phyloP scores from a whole-genome alignment of 495 filamentous ascomycete species.

The Acidiella bohemica region DNA sequence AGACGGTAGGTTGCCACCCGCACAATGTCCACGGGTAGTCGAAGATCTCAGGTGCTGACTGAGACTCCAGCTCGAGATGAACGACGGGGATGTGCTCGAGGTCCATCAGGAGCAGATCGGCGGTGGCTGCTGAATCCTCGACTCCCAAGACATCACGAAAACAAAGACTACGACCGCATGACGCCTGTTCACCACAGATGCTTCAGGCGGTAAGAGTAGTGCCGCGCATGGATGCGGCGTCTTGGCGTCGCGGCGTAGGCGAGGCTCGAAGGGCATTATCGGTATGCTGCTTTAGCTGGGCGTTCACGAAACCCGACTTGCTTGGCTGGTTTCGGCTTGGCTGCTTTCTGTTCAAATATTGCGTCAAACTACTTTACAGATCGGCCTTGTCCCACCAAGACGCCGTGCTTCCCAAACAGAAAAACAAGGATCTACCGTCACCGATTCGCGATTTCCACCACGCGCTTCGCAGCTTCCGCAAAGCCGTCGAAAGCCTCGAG shows the following conservation, averaged over 20 bases:
- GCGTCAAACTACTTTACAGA: too few species aligned
- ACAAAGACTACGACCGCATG: too few species aligned
- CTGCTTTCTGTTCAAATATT: too few species aligned
- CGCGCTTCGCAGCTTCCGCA: constrained; percentile 63
- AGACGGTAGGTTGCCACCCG: constrained; percentile 65
- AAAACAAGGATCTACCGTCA: neutral
- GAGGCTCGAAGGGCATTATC: neutral
- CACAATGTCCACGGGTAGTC: neutral
- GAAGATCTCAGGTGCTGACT: constrained; percentile 12
- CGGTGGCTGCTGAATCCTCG: constrained; percentile 20
- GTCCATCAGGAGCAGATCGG: constrained; percentile 99
- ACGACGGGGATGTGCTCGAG: constrained; percentile 90
- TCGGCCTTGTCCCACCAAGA: neutral
- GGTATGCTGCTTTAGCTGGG: constrained; percentile 1
- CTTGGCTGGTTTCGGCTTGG: too few species aligned
- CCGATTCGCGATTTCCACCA: constrained; percentile 47
- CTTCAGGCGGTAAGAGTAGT: too few species aligned
- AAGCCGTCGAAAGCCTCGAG: constrained; percentile 72
- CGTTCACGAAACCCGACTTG: neutral
- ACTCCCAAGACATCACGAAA: neutral
- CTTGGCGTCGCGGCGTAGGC: too few species aligned
- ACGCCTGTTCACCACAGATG: too few species aligned
- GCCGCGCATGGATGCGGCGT: too few species aligned
- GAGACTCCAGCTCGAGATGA: constrained; percentile 71
- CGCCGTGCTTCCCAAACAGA: too few species aligned